A percentile compares a stretch with the other conserved stretches of the same genome.
Evolutionary conservation across 352 stramenopile genomes (phyloP).

Genomic region (Phytophthora boehmeriae): DNA sequence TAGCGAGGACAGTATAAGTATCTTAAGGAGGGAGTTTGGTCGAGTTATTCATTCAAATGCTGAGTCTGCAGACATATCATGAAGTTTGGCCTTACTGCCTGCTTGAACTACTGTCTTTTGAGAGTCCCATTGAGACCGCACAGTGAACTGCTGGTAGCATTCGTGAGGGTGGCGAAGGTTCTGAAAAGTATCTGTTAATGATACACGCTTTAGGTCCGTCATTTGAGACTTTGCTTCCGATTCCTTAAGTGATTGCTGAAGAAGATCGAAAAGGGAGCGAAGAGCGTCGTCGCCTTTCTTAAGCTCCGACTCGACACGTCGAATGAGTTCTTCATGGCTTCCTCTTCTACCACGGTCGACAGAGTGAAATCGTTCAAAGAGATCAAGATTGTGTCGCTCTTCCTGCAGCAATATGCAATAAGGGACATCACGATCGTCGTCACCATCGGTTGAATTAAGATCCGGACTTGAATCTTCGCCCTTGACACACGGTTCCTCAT

Average conservation of each 20-base stretch:
- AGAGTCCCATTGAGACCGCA: slow-evolving; percentile 52
- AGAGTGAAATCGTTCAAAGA: slow-evolving; percentile 51
- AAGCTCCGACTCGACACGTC: slow-evolving; percentile 46
- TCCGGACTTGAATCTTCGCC: background rate
- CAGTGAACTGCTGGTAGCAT: slow-evolving; percentile 50
- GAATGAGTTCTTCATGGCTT: slow-evolving; percentile 18
- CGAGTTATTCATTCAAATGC: background rate
- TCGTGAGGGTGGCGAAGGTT: slow-evolving; percentile 57
- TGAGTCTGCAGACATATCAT: slow-evolving; percentile 7
- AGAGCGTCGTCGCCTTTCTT: slow-evolving; percentile 58
- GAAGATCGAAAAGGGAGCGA: slow-evolving; percentile 43
- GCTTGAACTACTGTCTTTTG: slow-evolving; percentile 10
- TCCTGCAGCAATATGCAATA: slow-evolving; percentile 59
- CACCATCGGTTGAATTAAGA: slow-evolving; percentile 9
- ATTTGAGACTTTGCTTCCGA: background rate
- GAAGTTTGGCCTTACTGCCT: slow-evolving; percentile 11
- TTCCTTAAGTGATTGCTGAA: slow-evolving; percentile 4
- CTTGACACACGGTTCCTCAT: background rate
- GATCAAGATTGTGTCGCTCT: slow-evolving; percentile 54
- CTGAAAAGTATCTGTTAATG: slow-evolving; percentile 24
- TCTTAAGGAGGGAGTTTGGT: background rate
- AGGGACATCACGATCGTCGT: slow-evolving; percentile 20
- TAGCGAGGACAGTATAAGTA: background rate
- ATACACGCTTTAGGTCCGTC: background rate
- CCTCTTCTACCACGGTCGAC: slow-evolving; percentile 11